Evolutionary conservation across 2,329 filamentous ascomycete genomes (phyloP).

Genomic region (Trichoderma arundinaceum): DNA sequence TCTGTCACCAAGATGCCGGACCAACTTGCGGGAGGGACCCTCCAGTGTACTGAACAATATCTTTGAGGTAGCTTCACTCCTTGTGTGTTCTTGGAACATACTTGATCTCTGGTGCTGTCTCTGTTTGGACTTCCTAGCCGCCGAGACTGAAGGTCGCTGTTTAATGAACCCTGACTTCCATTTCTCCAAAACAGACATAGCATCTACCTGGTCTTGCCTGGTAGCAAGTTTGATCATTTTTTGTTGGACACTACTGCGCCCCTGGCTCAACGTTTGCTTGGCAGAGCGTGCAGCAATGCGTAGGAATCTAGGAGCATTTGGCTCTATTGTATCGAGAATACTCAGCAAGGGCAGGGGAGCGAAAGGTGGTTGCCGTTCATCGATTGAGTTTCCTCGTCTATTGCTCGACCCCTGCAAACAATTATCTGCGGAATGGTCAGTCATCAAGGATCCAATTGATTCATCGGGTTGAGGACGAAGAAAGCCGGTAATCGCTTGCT

Average conservation of each 20-base stretch:
- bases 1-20: slow-evolving; percentile 40
- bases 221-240: slow-evolving; percentile 67
- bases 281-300: slow-evolving; percentile 66
- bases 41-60: slow-evolving; percentile 5
- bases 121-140: slow-evolving; percentile 34
- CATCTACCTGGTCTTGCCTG: slow-evolving; percentile 65
- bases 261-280: slow-evolving; percentile 53
- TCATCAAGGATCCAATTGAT: not conserved
- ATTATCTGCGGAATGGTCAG: not conserved
- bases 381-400: slow-evolving; percentile 22
- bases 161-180: slow-evolving; percentile 63
- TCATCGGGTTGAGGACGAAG: slow-evolving; percentile 30
- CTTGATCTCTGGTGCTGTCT: slow-evolving; percentile 31
- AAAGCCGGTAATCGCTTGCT: slow-evolving; percentile 44
- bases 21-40: slow-evolving; percentile 38
- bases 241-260: slow-evolving; percentile 59
- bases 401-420: not conserved
- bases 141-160: slow-evolving; percentile 47
- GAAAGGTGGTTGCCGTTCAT: slow-evolving; percentile 30
- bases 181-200: slow-evolving; percentile 55
- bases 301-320: slow-evolving; percentile 61
- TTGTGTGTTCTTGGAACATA: slow-evolving; percentile 31
- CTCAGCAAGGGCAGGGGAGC: slow-evolving; percentile 56
- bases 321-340: slow-evolving; percentile 65
- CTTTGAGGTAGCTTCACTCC: not conserved